Base-by-base conservation (phyloP, 306 rosid species). In the Vigna radiata region DNA sequence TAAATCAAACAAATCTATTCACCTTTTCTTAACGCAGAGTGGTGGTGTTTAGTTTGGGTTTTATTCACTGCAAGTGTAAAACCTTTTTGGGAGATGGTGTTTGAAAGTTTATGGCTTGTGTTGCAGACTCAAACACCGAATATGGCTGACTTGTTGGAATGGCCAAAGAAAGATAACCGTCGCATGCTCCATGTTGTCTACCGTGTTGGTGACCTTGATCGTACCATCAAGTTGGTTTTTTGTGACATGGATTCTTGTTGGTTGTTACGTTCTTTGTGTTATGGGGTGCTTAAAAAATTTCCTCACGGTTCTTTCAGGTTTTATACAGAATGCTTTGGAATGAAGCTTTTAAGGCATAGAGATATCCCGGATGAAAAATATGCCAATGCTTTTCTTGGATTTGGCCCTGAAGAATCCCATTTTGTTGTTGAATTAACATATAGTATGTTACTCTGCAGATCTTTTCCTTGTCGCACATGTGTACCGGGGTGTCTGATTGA, bases 171-270 rank as follows among this genome's bases (percentile, higher is more conserved):
- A 68, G 98, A 94, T 63, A 89, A 80, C 15, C 96, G 91, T 29
- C 95, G 98, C 12, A 43, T 92, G 41, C 93, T 94, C 66, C 98
- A 94, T 80, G 98, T 69, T 0, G 98, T 94, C 10, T 94, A 87
- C 65, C 96, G 97, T 39, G 98, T 94, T 33, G 98, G 98, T 73
- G 97, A 94, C 79, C 98, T 94, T 79, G 91, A 94, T 7, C 95
- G 97, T 78, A 87, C 97, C 36, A 94, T 94, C 91, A 89, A 92
- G 98, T 94, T 83, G 3, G 79, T 2, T 55, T 27, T 21, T 6
- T 41, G 7, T 19, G 21, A 61, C 71, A 50, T 43, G 55, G 74
- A 17, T 73, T 44, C 11, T 52, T 64, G 37, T 27, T 27, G 6
- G 16, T 53, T 31, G 6, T 39, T 25, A 16, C 8, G 1, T 48